Evolutionary conservation across 192 early-diverging fungal genomes (phyloP).

Genomic region (Bifiguratus adelaidae): DNA sequence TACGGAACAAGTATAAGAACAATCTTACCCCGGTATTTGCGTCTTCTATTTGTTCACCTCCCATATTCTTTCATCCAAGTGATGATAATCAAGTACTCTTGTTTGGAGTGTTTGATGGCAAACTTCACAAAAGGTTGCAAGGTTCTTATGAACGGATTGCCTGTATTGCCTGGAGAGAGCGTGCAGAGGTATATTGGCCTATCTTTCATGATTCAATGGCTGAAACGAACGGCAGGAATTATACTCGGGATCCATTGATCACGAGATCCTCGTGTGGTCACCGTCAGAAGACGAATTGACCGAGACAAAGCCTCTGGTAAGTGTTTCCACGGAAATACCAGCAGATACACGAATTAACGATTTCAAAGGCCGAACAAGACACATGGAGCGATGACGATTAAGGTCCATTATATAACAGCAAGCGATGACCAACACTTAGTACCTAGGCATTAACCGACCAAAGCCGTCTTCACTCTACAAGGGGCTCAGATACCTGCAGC

Average conservation of each 20-base stretch:
- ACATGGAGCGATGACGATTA: conserved; percentile 37
- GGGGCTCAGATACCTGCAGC: too few species aligned
- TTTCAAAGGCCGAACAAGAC: conserved; percentile 17
- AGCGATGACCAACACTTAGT: too few species aligned
- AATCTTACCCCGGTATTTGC: conserved; percentile 12
- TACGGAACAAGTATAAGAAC: conserved; percentile 23
- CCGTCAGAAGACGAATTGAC: conserved; percentile 16
- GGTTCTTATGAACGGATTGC: conserved; percentile 51
- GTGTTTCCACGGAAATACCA: background rate
- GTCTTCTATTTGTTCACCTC: conserved; percentile 18
- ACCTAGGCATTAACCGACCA: too few species aligned
- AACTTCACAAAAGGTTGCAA: conserved; percentile 35
- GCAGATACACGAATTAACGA: background rate
- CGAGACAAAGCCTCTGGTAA: conserved; percentile 1
- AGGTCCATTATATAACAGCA: too few species aligned
- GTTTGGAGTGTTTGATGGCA: conserved; percentile 46
- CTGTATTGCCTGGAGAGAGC: conserved; percentile 44
- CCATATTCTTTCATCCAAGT: conserved; percentile 48
- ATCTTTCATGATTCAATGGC: background rate
- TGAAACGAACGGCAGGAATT: conserved; percentile 29
- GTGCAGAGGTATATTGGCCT: conserved; percentile 17
- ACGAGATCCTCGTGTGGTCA: conserved; percentile 45
- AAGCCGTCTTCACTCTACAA: too few species aligned
- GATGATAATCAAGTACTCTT: conserved; percentile 39
- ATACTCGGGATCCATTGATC: conserved; percentile 48